A percentile compares a stretch with the other conserved stretches of the same genome.
These are phyloP conservation scores for Scenedesmus sp. DNA, from an alignment of 163 green algal species.

Conservation along the genomic window DNA sequence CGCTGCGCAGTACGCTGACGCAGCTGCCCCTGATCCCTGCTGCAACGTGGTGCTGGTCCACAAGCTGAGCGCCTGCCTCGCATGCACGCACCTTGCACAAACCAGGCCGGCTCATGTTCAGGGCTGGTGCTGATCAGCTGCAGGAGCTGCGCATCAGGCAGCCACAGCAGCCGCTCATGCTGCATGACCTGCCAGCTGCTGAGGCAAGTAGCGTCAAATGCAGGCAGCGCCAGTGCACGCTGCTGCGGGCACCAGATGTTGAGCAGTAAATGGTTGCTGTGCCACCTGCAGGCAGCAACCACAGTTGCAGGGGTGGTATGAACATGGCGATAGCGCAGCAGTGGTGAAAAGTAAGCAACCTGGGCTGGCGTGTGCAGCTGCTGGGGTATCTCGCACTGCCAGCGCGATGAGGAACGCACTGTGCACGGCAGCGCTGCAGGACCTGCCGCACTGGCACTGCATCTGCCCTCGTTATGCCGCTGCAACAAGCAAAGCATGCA, in stretches of 20 bases:
- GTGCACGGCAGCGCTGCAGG: not conserved
- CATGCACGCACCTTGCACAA: not conserved
- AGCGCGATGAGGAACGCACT: too few relatives aligned
- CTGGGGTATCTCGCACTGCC: too few relatives aligned
- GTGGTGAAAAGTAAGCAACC: too few relatives aligned
- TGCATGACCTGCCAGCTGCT: constrained; percentile 35
- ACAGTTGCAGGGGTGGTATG: not conserved
- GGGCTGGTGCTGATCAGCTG: constrained; percentile 44
- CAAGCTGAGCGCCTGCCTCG: too few relatives aligned
- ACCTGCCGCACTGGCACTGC: not conserved
- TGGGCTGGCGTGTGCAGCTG: too few relatives aligned
- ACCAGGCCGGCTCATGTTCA: constrained; percentile 32
- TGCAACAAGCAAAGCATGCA: not conserved
- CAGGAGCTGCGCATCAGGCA: constrained; percentile 30
- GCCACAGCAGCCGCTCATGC: constrained; percentile 17
- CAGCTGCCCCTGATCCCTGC: too few relatives aligned
- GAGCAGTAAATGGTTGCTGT: not conserved
- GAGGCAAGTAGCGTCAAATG: constrained; percentile 27
- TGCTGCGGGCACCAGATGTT: constrained; percentile 12
- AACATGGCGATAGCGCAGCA: not conserved
- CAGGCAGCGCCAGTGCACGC: constrained; percentile 2
- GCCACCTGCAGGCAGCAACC: not conserved
- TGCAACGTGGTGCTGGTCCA: too few relatives aligned
- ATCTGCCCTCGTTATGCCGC: too few relatives aligned
- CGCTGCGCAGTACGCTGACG: too few relatives aligned